A percentile compares a stretch with the other conserved stretches of the same genome.
phyloP scores from a whole-genome alignment of 116 monocot species.

The Posidonia oceanica region DNA sequence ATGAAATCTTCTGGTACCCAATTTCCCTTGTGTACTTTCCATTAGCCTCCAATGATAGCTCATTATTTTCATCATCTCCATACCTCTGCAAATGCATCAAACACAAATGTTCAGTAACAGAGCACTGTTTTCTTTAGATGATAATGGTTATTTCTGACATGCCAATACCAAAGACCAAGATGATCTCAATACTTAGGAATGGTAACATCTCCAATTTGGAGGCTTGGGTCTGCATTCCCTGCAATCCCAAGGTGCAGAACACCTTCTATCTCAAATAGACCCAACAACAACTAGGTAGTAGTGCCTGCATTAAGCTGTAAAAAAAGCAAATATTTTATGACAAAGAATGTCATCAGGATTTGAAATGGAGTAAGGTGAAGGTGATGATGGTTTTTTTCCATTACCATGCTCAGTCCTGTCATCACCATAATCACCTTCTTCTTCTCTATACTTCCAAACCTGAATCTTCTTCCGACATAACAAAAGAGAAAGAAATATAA shows the following conservation, averaged over 20 bases:
- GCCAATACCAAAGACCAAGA: constrained; percentile 55
- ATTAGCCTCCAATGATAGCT: constrained; percentile 27
- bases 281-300: constrained; percentile 40
- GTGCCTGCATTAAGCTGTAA: constrained; percentile 49
- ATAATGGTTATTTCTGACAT: no score
- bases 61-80: constrained; percentile 28
- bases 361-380: no score
- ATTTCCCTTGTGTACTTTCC: constrained; percentile 54
- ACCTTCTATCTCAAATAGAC: constrained; percentile 40
- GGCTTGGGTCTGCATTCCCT: constrained; percentile 51
- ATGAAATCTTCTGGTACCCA: constrained; percentile 34
- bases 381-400: neutral
- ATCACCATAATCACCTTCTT: constrained; percentile 47
- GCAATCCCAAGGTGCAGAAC: constrained; percentile 61
- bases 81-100: constrained; percentile 20
- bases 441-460: constrained; percentile 27
- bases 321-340: neutral
- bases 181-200: constrained; percentile 50
- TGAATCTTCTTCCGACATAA: constrained; percentile 40
- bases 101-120: no score
- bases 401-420: constrained; percentile 58
- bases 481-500: neutral
- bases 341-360: no score
- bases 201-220: constrained; percentile 53
- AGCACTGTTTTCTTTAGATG: no score